Evolutionary conservation across 176 grass and related monocot genomes (phyloP), one percentile per base, ranked within the genome.

Genomic region (Rhynchospora breviuscula): DNA sequence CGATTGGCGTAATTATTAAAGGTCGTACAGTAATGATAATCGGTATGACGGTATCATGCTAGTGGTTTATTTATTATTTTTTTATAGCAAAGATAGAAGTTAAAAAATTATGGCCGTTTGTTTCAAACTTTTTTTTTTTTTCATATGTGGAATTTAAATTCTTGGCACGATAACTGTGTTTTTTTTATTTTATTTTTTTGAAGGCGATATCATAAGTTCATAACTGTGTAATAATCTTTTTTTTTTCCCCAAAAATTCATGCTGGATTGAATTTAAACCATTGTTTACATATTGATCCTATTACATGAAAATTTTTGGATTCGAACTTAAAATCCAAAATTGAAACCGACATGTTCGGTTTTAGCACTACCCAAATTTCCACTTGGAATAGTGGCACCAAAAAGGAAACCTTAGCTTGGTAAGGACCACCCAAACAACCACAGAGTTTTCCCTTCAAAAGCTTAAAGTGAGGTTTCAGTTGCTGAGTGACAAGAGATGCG

Each of bases 301-400:
- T 71, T 10, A 73, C 49, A 8, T 51, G 8, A 9, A 74, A 52
- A 10, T 40, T 40, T 40, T 40, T 3, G 35, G 35, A 40, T 40
- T 40, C 0, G 35, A 40, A 40, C 35, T 40, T 46, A 71, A 71
- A 71, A 19, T 47, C 67, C 67, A 47, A 19, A 22, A 74, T 4
- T 74, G 46, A 52, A 74, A 52, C 25, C 5, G 70, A 74, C 46
- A 5, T 74, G 10, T 74, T 52, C 22, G 70, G 70, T 74, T 23
- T 52, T 25, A 51, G 19, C 70, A 26, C 70, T 74, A 74, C 70
- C 46, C 13, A 52, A 51, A 21, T 74, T 74, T 74, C 49, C 73
- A 77, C 73, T 77, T 77, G 11, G 54, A 77, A 76, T 56, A 56
- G 73, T 77, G 21, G 73, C 31, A 12, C 23, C 73, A 53, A 56